Conservation (phyloP, 768 basidiomycete species). For the Kwoniella dejecticola region DNA sequence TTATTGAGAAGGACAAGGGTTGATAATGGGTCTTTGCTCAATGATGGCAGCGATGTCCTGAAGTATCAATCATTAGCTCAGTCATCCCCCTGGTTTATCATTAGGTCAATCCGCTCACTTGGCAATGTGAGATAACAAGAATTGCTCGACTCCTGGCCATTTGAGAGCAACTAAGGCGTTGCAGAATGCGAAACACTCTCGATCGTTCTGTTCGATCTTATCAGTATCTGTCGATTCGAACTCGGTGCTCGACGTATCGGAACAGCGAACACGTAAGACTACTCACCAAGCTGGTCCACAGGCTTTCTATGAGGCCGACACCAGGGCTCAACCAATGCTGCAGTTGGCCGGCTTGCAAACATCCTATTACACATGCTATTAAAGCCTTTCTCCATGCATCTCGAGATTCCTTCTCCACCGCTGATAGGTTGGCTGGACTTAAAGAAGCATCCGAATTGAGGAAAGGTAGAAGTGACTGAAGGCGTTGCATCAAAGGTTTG, state of each 20-base stretch:
- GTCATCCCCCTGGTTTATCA: too few species aligned
- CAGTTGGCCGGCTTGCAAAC: conserved; percentile 51
- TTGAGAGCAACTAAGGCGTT: conserved; percentile 38
- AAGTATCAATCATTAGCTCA: not conserved
- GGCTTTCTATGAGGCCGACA: conserved; percentile 38
- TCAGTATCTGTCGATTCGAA: too few species aligned
- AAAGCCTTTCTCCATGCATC: conserved; percentile 31
- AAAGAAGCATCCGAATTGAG: conserved; percentile 3
- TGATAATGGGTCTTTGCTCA: conserved; percentile 33
- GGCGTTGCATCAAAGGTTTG: conserved; percentile 39
- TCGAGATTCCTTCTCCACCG: not conserved
- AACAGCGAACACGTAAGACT: too few species aligned
- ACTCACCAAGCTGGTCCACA: conserved; percentile 46
- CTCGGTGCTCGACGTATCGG: too few species aligned
- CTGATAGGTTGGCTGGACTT: not conserved
- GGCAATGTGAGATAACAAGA: conserved; percentile 50
- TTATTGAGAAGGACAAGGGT: conserved; percentile 50
- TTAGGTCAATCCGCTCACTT: conserved; percentile 30
- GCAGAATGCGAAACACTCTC: conserved; percentile 39
- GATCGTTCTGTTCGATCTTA: conserved; percentile 19
- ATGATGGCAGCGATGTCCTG: conserved; percentile 28
- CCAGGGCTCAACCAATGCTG: conserved; percentile 52
- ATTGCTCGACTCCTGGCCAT: conserved; percentile 54
- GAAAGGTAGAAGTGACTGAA: conserved; percentile 19
- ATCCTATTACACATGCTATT: conserved; percentile 31